Evolutionary conservation across 2,329 filamentous ascomycete species (phyloP), one percentile per base, ranked within the genome.

Genomic region (Aspergillus puulaauensis): DNA sequence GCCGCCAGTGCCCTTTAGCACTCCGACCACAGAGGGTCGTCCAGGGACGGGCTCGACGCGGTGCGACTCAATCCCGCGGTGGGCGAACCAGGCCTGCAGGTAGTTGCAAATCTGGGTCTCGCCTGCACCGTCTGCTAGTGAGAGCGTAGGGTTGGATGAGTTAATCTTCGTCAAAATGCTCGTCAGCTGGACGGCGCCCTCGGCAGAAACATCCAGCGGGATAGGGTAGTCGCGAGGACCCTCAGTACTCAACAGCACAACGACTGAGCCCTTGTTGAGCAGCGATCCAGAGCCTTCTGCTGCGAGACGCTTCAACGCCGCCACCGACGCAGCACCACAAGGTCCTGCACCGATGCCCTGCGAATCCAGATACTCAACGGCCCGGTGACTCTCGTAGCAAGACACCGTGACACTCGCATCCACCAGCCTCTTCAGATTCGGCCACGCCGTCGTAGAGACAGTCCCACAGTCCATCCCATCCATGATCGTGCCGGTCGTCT

Each of bases 401-500:
- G 82, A 83, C 0, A 92, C 80, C 0, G 81, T 82, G 0, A 87
- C 72, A 52, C 82, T 83, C 1, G 81, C 83, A 72, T 90, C 85
- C 0, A 90, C 79, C 0, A 86, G 83, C 0, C 75, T 68, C 7
- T 76, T 72, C 3, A 93, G 69, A 0, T 85, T 68, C 0, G 84
- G 79, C 86, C 88, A 93, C 0, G 88, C 86, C 0, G 82, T 84
- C 0, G 77, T 77, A 0, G 88, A 90, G 0, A 89, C 79, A 0
- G 86, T 90, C 0, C 88, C 88, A 60, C 89, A 92, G 62, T 90
- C 86, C 76, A 92, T 83, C 0, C 89, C 89, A 40, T 82, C 81
- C 88, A 92, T 91, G 64, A 90, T 90, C 0, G 87, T 91, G 3
- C 82, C 74, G 0, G 75, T 77, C 0, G 87, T 90, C 7, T 70